Percentiles rank a stretch among this genome's conserved stretches.
Evolutionary conservation across 306 rosid species (phyloP).

Genomic region (Albizia julibrissin): DNA sequence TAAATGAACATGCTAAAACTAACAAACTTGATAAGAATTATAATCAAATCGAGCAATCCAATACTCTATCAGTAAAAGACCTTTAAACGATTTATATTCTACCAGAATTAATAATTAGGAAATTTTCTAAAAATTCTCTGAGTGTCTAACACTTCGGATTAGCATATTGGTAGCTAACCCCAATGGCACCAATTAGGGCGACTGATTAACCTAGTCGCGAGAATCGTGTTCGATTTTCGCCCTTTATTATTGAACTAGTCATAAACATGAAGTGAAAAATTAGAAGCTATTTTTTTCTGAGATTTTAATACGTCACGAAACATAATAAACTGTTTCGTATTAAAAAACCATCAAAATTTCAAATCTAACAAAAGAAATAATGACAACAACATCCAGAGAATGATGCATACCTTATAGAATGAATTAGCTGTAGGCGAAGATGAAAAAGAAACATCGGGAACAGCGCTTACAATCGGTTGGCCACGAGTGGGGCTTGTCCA

Average conservation of each 20-base stretch:
- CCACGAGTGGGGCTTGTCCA: constrained; percentile 57
- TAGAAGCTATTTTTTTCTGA: not conserved
- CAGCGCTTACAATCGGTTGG: constrained; percentile 34
- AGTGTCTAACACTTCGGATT: not conserved
- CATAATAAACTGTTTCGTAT: not conserved
- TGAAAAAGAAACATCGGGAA: constrained; percentile 50
- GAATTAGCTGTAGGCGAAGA: constrained; percentile 49
- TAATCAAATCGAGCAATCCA: not conserved
- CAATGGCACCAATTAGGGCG: not conserved
- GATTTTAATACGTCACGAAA: not conserved
- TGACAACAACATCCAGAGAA: not conserved
- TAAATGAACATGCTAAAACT: not conserved
- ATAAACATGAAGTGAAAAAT: not conserved
- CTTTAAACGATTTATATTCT: not conserved
- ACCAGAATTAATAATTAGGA: not conserved
- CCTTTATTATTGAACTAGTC: not conserved
- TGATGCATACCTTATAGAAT: constrained; percentile 52
- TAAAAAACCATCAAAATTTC: not conserved
- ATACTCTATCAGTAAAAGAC: not conserved
- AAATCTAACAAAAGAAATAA: not conserved
- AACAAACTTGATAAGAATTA: not conserved
- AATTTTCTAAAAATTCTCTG: not conserved
- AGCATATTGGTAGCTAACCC: not conserved
- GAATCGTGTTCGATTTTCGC: not conserved
- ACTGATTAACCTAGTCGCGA: not conserved